Conservation (phyloP, 2,329 filamentous ascomycete genomes). For the Orbilia ellipsospora region DNA sequence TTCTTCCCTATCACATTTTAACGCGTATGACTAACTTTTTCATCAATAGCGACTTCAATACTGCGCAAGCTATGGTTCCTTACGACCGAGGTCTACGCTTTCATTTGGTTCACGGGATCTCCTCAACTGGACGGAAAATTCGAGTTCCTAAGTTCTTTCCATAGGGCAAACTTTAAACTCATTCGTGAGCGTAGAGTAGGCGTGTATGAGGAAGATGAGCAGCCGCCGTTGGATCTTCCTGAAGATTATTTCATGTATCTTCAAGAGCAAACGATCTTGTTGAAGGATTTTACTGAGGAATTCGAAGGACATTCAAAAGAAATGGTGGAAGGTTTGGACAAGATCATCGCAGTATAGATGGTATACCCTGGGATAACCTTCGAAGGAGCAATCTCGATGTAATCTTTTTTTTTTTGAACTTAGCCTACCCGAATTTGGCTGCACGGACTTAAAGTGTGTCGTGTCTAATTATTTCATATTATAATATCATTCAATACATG, state of each 20-base stretch:
- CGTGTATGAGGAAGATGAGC: constrained; percentile 26
- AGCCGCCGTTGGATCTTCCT: constrained; percentile 8
- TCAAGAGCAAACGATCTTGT: constrained; percentile 35
- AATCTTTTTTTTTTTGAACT: no score
- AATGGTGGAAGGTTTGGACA: constrained; percentile 30
- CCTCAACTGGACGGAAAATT: constrained; percentile 21
- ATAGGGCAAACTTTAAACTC: constrained; percentile 30
- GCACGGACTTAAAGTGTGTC: no score
- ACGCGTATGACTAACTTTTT: neutral
- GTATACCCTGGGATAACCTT: no score
- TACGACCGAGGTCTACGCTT: constrained; percentile 38
- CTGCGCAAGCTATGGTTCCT: constrained; percentile 46
- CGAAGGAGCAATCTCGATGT: no score
- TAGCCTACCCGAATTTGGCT: no score
- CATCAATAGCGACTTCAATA: constrained; percentile 23
- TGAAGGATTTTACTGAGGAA: constrained; percentile 24
- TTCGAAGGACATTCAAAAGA: constrained; percentile 25
- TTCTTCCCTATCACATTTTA: neutral
- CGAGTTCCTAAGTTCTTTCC: constrained; percentile 41
- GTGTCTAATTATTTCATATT: no score
- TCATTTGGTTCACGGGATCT: constrained; percentile 42
- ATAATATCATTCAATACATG: no score
- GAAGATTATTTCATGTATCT: constrained; percentile 51
- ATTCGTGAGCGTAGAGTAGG: constrained; percentile 23
- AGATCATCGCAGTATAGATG: neutral